Conservation (phyloP, 108 stramenopile genomes). For the Pseudonitzschia pungens region DNA sequence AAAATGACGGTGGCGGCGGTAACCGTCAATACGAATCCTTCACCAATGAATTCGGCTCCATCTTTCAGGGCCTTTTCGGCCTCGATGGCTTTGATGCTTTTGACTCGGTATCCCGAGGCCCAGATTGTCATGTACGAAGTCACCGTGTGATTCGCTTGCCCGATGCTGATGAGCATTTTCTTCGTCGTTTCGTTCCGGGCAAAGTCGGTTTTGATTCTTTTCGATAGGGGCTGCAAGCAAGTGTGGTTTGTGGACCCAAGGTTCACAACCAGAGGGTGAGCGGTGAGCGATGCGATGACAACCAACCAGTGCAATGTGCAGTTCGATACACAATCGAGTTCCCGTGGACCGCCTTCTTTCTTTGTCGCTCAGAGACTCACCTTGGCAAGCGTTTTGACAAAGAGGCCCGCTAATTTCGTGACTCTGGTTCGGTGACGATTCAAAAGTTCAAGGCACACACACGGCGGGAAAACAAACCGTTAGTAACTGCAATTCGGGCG, state of each 20-base stretch:
- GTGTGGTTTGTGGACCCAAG: not conserved
- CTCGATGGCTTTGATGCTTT: conserved; percentile 66
- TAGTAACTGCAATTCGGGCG: no score
- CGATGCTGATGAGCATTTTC: conserved; percentile 62
- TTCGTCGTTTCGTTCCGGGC: conserved; percentile 47
- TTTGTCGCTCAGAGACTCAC: not conserved
- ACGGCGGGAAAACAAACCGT: no score
- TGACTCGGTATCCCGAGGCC: conserved; percentile 77
- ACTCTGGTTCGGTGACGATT: conserved; percentile 24
- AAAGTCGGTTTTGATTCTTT: conserved; percentile 69
- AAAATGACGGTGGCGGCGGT: conserved; percentile 50
- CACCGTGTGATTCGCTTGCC: conserved; percentile 68
- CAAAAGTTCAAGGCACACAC: no score
- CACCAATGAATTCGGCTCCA: conserved; percentile 84
- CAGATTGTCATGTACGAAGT: conserved; percentile 86
- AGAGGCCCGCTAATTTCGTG: conserved; percentile 40
- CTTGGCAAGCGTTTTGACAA: conserved; percentile 36
- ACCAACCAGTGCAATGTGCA: not conserved
- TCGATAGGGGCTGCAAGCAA: conserved; percentile 69
- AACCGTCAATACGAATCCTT: conserved; percentile 70
- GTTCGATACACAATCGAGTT: no score
- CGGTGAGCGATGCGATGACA: not conserved
- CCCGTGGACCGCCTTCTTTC: no score
- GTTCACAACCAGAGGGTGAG: conserved; percentile 11
- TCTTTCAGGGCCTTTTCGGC: conserved; percentile 64